phyloP scores from a whole-genome alignment of 305 asterid genomes.

The Solanum hybrid region DNA sequence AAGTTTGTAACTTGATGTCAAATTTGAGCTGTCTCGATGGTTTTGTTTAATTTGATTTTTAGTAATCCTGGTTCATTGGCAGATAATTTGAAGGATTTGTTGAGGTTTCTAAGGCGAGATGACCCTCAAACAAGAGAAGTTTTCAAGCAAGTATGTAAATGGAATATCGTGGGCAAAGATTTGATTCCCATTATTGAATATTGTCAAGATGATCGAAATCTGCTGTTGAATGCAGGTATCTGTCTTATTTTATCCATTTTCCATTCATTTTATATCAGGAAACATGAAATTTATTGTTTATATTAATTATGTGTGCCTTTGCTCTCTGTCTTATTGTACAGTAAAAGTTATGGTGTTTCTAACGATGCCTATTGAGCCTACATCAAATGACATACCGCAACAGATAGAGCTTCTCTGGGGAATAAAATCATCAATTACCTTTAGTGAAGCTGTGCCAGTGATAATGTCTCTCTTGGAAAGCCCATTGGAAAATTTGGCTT shows the following conservation, averaged over 20 bases:
- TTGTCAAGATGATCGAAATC: constrained; percentile 64
- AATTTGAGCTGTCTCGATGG: neutral
- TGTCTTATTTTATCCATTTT: neutral
- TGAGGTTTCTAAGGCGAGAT: constrained; percentile 87
- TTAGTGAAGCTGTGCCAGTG: constrained; percentile 63
- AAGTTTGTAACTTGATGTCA: neutral
- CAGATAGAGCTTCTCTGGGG: constrained; percentile 92
- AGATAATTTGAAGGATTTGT: constrained; percentile 89
- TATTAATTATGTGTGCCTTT: neutral
- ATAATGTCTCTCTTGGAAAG: constrained; percentile 68
- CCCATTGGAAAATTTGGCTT: constrained; percentile 76
- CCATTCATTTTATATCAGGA: neutral
- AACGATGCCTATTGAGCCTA: constrained; percentile 85
- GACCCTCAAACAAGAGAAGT: constrained; percentile 88
- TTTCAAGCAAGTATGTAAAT: constrained; percentile 86
- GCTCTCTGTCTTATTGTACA: constrained; percentile 22
- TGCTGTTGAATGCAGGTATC: constrained; percentile 75
- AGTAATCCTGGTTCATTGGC: constrained; percentile 2
- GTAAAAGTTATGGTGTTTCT: constrained; percentile 90
- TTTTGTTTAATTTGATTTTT: neutral
- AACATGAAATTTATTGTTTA: neutral
- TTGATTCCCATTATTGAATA: constrained; percentile 71
- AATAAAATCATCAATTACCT: constrained; percentile 55
- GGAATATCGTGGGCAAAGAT: constrained; percentile 68
- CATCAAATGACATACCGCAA: constrained; percentile 64